phyloP scores from a whole-genome alignment of 2,329 filamentous ascomycete genomes.

The Coleophoma crateriformis region DNA sequence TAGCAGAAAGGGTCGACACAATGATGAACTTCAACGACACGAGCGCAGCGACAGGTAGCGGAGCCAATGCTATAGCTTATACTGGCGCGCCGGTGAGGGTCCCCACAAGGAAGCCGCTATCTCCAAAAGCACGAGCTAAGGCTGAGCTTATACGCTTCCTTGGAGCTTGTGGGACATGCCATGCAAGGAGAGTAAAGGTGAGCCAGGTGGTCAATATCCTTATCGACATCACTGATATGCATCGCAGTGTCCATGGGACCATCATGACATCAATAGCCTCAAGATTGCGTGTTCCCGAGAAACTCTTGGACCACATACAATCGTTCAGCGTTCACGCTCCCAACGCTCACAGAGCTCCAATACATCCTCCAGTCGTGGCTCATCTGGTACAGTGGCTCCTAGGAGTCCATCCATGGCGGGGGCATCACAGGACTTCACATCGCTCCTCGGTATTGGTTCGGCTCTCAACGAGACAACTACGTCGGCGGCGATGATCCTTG shows the following conservation, averaged over 20 bases:
- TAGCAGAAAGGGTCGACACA: background rate
- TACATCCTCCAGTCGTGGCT: background rate
- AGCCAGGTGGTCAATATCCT: background rate
- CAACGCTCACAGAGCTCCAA: background rate
- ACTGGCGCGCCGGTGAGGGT: slow-evolving; percentile 17
- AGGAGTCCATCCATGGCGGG: background rate
- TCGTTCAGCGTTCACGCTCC: background rate
- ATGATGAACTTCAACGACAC: background rate
- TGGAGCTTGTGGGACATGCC: slow-evolving; percentile 18
- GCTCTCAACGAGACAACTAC: background rate
- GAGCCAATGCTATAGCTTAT: slow-evolving; percentile 10
- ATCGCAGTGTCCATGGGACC: slow-evolving; percentile 19
- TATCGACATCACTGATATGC: background rate
- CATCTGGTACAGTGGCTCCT: background rate
- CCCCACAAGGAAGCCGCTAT: slow-evolving; percentile 14
- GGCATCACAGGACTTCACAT: background rate
- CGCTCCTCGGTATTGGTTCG: background rate
- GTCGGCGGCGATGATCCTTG: background rate
- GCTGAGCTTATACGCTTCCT: slow-evolving; percentile 22
- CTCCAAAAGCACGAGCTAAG: slow-evolving; percentile 16
- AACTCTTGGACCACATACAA: background rate
- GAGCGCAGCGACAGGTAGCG: background rate
- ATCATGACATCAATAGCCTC: slow-evolving; percentile 22
- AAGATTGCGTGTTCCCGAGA: slow-evolving; percentile 5
- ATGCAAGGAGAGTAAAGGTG: slow-evolving; percentile 14